Conservation (phyloP, 2,329 filamentous ascomycete genomes). For the Camillea tinctor region DNA sequence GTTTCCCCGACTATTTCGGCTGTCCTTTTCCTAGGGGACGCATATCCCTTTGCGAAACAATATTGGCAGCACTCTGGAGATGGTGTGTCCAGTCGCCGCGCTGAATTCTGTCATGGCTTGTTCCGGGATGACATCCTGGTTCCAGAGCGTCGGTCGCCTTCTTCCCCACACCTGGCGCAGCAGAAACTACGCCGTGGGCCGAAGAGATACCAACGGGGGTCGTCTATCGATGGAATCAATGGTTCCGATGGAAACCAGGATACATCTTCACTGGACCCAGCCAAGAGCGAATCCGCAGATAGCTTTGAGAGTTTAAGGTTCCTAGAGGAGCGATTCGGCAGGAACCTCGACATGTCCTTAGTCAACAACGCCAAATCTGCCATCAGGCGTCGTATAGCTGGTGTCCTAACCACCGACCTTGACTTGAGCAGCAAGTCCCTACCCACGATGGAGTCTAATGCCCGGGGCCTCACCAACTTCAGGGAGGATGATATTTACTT, state of each 20-base stretch:
- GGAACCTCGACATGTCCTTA: conserved; percentile 80
- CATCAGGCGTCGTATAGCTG: conserved; percentile 83
- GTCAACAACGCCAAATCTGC: conserved; percentile 81
- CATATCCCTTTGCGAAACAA: conserved; percentile 76
- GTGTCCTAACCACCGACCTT: conserved; percentile 71
- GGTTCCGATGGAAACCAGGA: conserved; percentile 21
- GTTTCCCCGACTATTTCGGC: conserved; percentile 63
- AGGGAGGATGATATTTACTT: conserved; percentile 86
- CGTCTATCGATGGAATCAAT: conserved; percentile 39
- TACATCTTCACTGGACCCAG: conserved; percentile 12
- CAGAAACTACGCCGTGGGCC: conserved; percentile 65
- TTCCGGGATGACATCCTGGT: conserved; percentile 65
- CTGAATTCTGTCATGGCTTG: conserved; percentile 81
- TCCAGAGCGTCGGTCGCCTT: conserved; percentile 24
- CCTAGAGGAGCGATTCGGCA: conserved; percentile 89
- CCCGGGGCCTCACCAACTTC: conserved; percentile 61
- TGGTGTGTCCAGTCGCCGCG: conserved; percentile 84
- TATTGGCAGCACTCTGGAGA: conserved; percentile 98
- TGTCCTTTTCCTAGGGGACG: conserved; percentile 67
- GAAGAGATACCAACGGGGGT: conserved; percentile 69
- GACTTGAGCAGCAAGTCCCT: conserved; percentile 59
- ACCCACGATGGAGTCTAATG: conserved; percentile 47
- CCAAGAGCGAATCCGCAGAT: conserved; percentile 35
- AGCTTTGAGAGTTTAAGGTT: conserved; percentile 72
- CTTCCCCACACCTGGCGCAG: conserved; percentile 26